Conservation (phyloP, 108 stramenopile species). For the Pseudonitzschia pungens region DNA sequence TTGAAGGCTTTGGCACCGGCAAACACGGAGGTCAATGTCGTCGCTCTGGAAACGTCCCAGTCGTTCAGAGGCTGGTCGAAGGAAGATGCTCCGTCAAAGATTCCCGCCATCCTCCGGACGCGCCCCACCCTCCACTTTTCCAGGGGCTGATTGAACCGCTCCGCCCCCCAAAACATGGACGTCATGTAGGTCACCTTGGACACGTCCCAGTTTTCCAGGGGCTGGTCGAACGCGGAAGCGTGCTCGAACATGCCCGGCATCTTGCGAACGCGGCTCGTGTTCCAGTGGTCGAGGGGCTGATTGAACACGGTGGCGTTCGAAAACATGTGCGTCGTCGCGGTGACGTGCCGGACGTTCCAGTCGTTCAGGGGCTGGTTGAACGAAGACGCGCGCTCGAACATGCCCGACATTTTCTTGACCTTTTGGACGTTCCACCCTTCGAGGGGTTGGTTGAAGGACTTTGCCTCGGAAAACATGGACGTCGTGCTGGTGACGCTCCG, state of each 20-base stretch:
- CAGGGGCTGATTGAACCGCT: neutral
- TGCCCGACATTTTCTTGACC: neutral
- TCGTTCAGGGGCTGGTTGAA: slow-evolving; percentile 14
- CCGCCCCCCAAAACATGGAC: neutral
- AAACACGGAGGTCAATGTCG: slow-evolving; percentile 19
- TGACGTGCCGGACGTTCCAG: slow-evolving; percentile 27
- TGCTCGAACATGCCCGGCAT: slow-evolving; percentile 31
- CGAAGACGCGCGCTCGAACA: neutral
- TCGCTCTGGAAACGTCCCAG: slow-evolving; percentile 5
- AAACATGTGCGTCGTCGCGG: slow-evolving; percentile 33
- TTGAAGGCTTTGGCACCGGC: slow-evolving; percentile 10
- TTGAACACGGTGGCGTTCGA: slow-evolving; percentile 17
- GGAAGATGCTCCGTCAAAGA: neutral
- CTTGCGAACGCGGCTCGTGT: slow-evolving; percentile 1
- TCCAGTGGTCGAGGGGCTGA: slow-evolving; percentile 20
- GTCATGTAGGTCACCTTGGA: neutral
- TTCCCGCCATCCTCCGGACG: neutral
- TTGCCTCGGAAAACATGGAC: neutral
- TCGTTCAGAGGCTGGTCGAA: neutral
- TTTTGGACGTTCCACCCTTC: neutral
- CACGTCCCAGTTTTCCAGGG: neutral
- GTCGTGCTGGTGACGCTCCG: too few relatives aligned
- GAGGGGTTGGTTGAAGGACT: neutral
- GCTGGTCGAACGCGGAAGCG: slow-evolving; percentile 21
- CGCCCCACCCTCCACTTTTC: neutral